Evolutionary conservation across 257 asterid genomes (phyloP), one percentile per base, ranked within the genome.

Genomic region (Solanum gracilifrons): DNA sequence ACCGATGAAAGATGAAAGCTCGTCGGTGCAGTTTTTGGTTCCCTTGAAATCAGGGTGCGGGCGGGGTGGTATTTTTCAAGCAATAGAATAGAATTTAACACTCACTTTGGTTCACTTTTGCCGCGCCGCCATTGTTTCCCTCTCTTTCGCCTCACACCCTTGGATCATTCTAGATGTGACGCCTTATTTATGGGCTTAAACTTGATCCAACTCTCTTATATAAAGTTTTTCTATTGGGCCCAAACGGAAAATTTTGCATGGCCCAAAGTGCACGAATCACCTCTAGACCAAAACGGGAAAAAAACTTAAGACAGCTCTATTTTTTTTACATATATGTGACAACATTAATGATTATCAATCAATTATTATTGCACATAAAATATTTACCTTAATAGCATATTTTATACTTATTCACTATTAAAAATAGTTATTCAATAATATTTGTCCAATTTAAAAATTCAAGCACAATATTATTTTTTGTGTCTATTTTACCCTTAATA

Each of bases 101-200:
- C 15, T 82, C 64, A 43, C 84, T 37, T 4, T 7, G 83, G 83
- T 41, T 71, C 84, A 77, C 39, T 82, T 82, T 48, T 82, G 85
- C 85, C 69, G 85, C 69, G 85, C 85, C 85, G 85, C 85, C 85
- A 48, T 46, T 46, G 85, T 46, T 80, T 80, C 85, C 39, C 39
- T 46, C 69, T 46, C 4, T 29, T 48, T 82, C 43, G 29, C 43
- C n/a, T 29, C 55, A 3, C 27, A 4, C 31, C 60, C 58, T 16
- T 76, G 9, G 66, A 46, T 79, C 16, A 43, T 79, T 27, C 66
- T 2, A 16, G 62, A 13, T 77, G 33, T 41, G 58, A 12, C 39
- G 27, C 66, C 85, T 43, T 7, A 8, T 48, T 9, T n/a, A 18
- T 48, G 85, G 85, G 43, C 85, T 48, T 18, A 29, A 9, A 3